Percentiles rank a stretch among this genome's conserved stretches.
These are phyloP conservation scores for Solanum pennellii DNA, from an alignment of 257 asterid species.

Conservation along the genomic window DNA sequence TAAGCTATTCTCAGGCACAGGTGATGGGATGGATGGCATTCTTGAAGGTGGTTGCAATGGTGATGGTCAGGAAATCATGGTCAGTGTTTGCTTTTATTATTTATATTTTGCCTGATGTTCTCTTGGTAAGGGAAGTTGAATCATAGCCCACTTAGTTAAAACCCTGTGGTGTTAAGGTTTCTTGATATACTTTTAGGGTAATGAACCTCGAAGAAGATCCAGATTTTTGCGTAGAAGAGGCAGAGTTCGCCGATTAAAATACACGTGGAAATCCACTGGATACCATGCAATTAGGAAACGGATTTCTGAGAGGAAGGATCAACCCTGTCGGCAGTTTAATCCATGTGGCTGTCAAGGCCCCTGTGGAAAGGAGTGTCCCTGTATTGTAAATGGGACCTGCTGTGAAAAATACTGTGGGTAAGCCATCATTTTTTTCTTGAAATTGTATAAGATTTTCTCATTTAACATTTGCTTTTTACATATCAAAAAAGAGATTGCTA, in stretches of 20 bases:
- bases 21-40: slow-evolving; percentile 30
- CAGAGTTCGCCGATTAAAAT: slow-evolving; percentile 91
- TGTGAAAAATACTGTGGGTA: slow-evolving; percentile 99
- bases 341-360: slow-evolving; percentile 91
- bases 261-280: slow-evolving; percentile 94
- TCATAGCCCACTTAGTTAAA: not conserved
- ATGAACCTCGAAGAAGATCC: slow-evolving; percentile 76
- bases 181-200: slow-evolving; percentile 35
- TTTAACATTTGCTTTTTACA: not conserved
- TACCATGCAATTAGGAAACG: slow-evolving; percentile 79
- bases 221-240: slow-evolving; percentile 82
- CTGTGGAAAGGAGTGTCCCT: slow-evolving; percentile 88
- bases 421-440: slow-evolving; percentile 9
- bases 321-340: slow-evolving; percentile 85
- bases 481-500: not conserved
- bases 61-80: slow-evolving; percentile 65
- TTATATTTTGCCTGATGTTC: not conserved
- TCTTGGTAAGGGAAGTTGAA: not conserved
- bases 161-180: not conserved
- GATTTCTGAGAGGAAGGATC: slow-evolving; percentile 83
- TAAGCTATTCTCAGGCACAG: slow-evolving; percentile 29
- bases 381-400: slow-evolving; percentile 75
- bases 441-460: not conserved
- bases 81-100: slow-evolving; percentile 22
- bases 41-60: slow-evolving; percentile 50